Evolutionary conservation across 179 eudicot genomes (phyloP), one percentile per base, ranked within the genome.

Genomic region (Beta macrorhiza): DNA sequence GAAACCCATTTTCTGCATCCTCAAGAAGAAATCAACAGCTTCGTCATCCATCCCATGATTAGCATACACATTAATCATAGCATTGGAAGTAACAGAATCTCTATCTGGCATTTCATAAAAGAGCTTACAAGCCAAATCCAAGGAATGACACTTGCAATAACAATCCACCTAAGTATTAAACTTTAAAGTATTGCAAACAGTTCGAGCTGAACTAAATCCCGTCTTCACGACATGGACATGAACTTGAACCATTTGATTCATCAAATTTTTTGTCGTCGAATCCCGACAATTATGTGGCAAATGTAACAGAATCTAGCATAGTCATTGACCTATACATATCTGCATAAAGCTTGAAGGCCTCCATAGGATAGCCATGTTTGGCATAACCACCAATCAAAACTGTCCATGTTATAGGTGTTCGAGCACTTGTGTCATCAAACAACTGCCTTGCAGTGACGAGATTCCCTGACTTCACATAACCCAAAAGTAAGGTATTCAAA

Each of bases 311-410:
- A 86, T 94, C 97, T 1, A 94, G 93, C 79, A n/a, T 59, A 7
- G 73, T 83, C 68, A 91, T 94, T 64, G 79, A 52, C 75, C 85
- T 83, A 82, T 77, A 87, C 98, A 94, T 94, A 0, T 76, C 87
- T 12, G 62, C 84, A 80, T 89, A 93, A 2, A 94, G 82, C 78
- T 79, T 79, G 72, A 94, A 90, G 53, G 94, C 93, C 62, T 85
- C 90, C 57, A 76, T 37, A 25, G 92, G 88, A 58, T 70, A 80
- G 56, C 85, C 85, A 49, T 68, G 69, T 20, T 84, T 88, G 32
- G 89, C 85, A 75, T 93, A 93, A 10, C 90, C 97, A 62, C 98
- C 96, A 67, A 94, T 94, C 77, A 94, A 59, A 80, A 93, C 88
- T 15, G 97, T 94, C 96, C 98, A 94, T 0, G 96, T 89, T 56